phyloP scores from a whole-genome alignment of 208 protist species.

The Leishmania aethiopica region DNA sequence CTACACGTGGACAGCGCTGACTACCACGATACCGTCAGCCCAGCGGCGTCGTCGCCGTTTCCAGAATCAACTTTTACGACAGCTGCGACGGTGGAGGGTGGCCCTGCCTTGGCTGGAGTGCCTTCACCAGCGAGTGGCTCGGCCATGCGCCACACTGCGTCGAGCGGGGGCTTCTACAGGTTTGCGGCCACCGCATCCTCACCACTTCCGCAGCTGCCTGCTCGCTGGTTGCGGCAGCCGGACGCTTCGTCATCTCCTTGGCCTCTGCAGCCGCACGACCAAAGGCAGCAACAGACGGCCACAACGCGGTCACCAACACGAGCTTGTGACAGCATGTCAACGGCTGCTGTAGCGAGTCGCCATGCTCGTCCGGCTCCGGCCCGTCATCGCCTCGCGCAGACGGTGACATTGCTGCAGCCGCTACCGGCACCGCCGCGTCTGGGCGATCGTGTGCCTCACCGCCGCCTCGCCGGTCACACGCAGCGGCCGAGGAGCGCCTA shows the following conservation, averaged over 20 bases:
- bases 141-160: neutral
- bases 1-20: slow-evolving; percentile 17
- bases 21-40: slow-evolving; percentile 25
- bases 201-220: neutral
- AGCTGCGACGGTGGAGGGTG: neutral
- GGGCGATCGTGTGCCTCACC: neutral
- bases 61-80: neutral
- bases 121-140: neutral
- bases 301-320: neutral
- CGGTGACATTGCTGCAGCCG: neutral
- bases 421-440: neutral
- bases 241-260: too few species aligned
- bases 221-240: neutral
- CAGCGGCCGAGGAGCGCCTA: neutral
- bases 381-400: neutral
- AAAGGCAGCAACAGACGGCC: neutral
- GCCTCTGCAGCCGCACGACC: neutral
- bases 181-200: neutral
- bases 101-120: neutral
- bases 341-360: neutral
- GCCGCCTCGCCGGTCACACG: neutral
- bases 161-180: neutral
- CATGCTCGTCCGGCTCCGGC: neutral
- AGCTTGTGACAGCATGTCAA: neutral
- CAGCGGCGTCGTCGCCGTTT: neutral